Percentiles rank a stretch among this genome's conserved stretches.
Conservation (phyloP, 1,284 basidiomycete species). For the Melanopsichium pennsylvanicum region DNA sequence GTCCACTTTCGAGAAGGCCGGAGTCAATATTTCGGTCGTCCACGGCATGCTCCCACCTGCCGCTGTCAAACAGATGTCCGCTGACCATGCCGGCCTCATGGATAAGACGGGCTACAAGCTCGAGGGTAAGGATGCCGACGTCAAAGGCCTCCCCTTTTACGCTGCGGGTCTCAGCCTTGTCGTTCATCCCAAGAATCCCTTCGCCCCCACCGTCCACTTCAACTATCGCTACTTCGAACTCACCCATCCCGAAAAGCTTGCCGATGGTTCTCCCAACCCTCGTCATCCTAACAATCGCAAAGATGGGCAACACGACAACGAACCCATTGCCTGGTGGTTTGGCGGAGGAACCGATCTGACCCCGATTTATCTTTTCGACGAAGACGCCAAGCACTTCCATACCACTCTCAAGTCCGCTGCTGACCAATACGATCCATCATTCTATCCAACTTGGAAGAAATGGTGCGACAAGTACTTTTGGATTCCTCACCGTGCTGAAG, state of each 20-base stretch:
- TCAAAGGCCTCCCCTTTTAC: conserved; percentile 82
- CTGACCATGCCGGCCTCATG: conserved; percentile 77
- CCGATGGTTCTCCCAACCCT: conserved; percentile 62
- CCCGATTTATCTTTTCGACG: conserved; percentile 87
- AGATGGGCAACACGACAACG: conserved; percentile 30
- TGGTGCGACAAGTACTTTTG: conserved; percentile 99
- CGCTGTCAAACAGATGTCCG: conserved; percentile 91
- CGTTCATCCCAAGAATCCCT: conserved; percentile 89
- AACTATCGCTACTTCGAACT: conserved; percentile 97
- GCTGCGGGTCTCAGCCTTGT: conserved; percentile 91
- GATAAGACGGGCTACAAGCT: conserved; percentile 58
- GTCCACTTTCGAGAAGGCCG: conserved; percentile 87
- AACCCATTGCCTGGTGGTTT: conserved; percentile 90
- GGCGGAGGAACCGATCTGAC: conserved; percentile 97
- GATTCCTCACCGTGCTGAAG: conserved; percentile 89
- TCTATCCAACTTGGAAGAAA: conserved; percentile 85
- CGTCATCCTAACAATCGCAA: conserved; percentile 48
- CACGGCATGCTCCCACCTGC: conserved; percentile 85
- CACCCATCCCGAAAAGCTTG: conserved; percentile 60
- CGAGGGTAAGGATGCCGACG: conserved; percentile 70
- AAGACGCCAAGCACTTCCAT: conserved; percentile 90
- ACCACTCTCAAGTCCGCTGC: conserved; percentile 78
- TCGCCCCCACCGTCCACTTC: conserved; percentile 80
- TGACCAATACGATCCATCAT: conserved; percentile 74
- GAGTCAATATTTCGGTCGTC: conserved; percentile 93